Conservation (phyloP, 2,329 filamentous ascomycete species). For the Aspergillus neotritici region DNA sequence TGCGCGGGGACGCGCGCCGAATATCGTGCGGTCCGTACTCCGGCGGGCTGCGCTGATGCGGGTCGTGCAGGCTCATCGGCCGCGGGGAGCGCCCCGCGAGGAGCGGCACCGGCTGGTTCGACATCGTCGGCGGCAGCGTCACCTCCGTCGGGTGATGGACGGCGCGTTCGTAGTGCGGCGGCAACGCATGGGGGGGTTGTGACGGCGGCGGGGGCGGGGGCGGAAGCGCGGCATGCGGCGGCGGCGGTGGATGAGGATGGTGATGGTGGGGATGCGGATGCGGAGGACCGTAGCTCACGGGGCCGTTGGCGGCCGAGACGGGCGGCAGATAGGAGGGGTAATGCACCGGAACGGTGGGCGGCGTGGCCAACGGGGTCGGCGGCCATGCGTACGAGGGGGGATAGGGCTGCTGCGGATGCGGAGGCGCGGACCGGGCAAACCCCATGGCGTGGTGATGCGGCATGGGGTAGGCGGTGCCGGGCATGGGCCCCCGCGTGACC, state of each 20-base stretch:
- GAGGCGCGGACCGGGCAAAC: conserved; percentile 44
- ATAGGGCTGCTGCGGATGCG: conserved; percentile 38
- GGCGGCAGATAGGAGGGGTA: conserved; percentile 37
- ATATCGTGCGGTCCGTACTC: conserved; percentile 28
- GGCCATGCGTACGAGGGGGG: conserved; percentile 41
- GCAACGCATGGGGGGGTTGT: conserved; percentile 8
- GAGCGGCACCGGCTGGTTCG: conserved; percentile 14
- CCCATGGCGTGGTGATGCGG: conserved; percentile 50
- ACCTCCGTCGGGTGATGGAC: conserved; percentile 29
- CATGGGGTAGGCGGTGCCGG: conserved; percentile 50
- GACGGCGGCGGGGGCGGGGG: conserved; percentile 21
- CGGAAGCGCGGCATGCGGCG: conserved; percentile 13
- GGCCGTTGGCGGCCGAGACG: conserved; percentile 26
- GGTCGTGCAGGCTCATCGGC: conserved; percentile 19
- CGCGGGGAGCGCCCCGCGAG: conserved; percentile 26
- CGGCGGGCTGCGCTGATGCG: conserved; percentile 25
- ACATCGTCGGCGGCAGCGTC: conserved; percentile 19
- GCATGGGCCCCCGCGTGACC: conserved; percentile 68
- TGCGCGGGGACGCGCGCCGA: conserved; percentile 32
- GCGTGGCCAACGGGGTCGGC: conserved; percentile 41
- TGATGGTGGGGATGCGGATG: conserved; percentile 19
- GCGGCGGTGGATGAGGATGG: conserved; percentile 19
- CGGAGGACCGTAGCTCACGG: conserved; percentile 29
- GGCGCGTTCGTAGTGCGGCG: conserved; percentile 31
- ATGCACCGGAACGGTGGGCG: conserved; percentile 33